phyloP scores from a whole-genome alignment of 1,284 basidiomycete genomes.

The Microbotryum silenes-acaulis region DNA sequence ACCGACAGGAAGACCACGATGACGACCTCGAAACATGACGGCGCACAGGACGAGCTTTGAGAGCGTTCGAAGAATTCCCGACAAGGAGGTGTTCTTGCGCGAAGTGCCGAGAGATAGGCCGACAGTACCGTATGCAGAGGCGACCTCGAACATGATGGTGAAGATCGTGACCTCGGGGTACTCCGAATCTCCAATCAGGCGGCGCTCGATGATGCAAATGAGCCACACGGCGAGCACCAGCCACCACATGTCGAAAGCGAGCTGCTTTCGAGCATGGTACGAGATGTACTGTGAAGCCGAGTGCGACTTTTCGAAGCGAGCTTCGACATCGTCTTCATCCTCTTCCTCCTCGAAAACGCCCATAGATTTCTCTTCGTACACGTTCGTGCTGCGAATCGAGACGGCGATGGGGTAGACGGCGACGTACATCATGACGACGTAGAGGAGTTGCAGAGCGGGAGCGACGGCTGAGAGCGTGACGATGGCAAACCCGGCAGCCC shows the following conservation, averaged over 20 bases:
- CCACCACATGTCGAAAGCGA: slow-evolving; percentile 64
- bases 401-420: slow-evolving; percentile 49
- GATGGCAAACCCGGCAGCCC: slow-evolving; percentile 78
- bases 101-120: slow-evolving; percentile 63
- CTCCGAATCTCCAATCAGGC: slow-evolving; percentile 42
- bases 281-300: slow-evolving; percentile 40
- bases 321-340: slow-evolving; percentile 47
- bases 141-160: slow-evolving; percentile 59
- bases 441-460: slow-evolving; percentile 73
- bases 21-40: slow-evolving; percentile 89
- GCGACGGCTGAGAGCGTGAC: slow-evolving; percentile 64
- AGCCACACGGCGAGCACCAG: slow-evolving; percentile 32
- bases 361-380: slow-evolving; percentile 73
- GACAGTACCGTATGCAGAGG: slow-evolving; percentile 85
- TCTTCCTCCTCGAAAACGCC: slow-evolving; percentile 53
- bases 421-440: slow-evolving; percentile 77
- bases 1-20: slow-evolving; percentile 58
- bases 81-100: slow-evolving; percentile 59
- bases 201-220: slow-evolving; percentile 71
- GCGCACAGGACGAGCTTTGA: slow-evolving; percentile 77
- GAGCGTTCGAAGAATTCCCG: slow-evolving; percentile 65
- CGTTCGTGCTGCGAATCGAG: slow-evolving; percentile 92
- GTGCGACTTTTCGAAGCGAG: slow-evolving; percentile 40
- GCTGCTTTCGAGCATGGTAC: slow-evolving; percentile 72
- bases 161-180: slow-evolving; percentile 29